Evolutionary conservation across 345 rosid genomes (phyloP), one percentile per base, ranked within the genome.

Genomic region (Linum tenue): DNA sequence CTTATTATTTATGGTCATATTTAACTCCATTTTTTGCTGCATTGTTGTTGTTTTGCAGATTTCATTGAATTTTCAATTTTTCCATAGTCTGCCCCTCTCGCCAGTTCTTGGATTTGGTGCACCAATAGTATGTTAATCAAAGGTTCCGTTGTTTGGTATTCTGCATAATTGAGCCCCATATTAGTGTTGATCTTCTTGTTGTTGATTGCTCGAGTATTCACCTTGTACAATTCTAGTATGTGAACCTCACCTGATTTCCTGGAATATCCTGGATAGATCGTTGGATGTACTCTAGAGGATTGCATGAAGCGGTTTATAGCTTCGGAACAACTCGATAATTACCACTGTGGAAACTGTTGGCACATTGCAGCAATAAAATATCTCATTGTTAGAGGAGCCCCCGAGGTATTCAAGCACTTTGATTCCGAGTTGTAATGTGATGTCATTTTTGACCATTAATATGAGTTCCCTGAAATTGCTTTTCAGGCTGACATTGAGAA

Each of bases 291-390:
- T 39, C 65, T 92, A 78, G 86, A 72, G 79, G 82, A 81, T 69
- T 87, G 97, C 82, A 66, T 92, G 75, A 80, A 79, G 74, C 85
- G 84, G 72, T 90, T 86, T 74, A 58, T 79, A 69, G 67, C 61
- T 39, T 73, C 87, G 0, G 94, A 90, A 69, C 81, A 74, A 75
- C 74, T 90, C 53, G 87, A 84, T 73, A 83, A 84, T 70, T 91
- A 86, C 79, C 75, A 56, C 67, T 92, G 98, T 70, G 77, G 80
- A 73, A 78, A 38, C 55, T 92, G 98, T 74, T 92, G 98, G 97
- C 97, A 92, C 71, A 65, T 70, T 59, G 91, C 84, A 75, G 97
- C 94, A 1, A 60, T 65, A 53, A 83, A 84, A 73, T 90, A 78
- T 83, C 71, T 82, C 65, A 72, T 84, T 6, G 36, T 71, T n/a